Evolutionary conservation across 2,329 filamentous ascomycete species (phyloP), one percentile per base, ranked within the genome.

Genomic region (Penicillium sp.): DNA sequence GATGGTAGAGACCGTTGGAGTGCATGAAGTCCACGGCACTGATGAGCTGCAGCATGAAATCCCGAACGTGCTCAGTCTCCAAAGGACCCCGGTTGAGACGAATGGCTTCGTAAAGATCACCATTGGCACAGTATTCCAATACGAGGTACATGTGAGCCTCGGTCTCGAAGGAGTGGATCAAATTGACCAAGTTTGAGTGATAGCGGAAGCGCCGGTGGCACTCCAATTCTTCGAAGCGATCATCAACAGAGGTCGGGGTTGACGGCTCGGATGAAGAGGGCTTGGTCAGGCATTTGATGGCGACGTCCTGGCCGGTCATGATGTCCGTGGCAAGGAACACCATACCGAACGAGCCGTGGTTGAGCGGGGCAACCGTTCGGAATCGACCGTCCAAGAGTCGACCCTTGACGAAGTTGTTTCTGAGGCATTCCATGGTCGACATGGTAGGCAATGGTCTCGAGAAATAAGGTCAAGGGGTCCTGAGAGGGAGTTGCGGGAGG

Each of bases 321-420:
- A 84, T 76, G 68, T 98, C 89, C 67, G 79, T 85, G 50, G 91
- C 93, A 73, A 89, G 84, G 72, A 96, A 96, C 62, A 98, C 93
- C 88, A 97, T 94, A 66, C 93, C 93, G 66, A 97, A 98, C 46
- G 93, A 97, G 60, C 93, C 93, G 79, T 96, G 89, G 68, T 98
- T 98, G 74, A 98, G 86, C 47, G 93, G 90, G 58, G 90, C 87
- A 64, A 96, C 79, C 46, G 90, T 95, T 73, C 87, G 78, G 70
- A 93, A 98, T 58, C 93, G 90, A 69, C 88, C 89, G 55, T 68
- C 67, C 50, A 69, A 50, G 42, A 72, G 61, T 47, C 64, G 50
- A 5, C 62, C 66, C 47, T 63, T 54, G 29, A 65, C 58, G 42
- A 69, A 69, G 29, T 59, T 63, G 48, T 65, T 61, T 54, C 63